Conservation (phyloP, 2,329 filamentous ascomycete species). For the Apiospora koreana region DNA sequence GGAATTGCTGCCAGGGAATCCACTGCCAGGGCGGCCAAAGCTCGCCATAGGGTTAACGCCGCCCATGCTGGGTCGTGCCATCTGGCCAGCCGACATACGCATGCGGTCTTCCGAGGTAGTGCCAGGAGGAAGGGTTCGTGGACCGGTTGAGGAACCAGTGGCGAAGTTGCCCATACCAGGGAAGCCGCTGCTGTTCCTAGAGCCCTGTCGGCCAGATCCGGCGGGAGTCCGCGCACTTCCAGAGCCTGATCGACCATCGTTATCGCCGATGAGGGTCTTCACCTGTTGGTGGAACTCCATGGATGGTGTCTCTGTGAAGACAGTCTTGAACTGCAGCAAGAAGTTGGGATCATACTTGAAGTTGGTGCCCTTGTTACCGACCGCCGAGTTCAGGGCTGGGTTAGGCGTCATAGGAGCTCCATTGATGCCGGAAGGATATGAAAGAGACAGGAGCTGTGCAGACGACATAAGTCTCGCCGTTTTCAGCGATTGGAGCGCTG, state of each 20-base stretch:
- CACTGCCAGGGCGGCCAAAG: constrained; percentile 61
- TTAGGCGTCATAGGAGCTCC: constrained; percentile 78
- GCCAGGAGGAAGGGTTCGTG: constrained; percentile 68
- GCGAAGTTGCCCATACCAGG: constrained; percentile 69
- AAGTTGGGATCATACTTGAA: constrained; percentile 97
- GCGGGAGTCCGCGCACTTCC: constrained; percentile 64
- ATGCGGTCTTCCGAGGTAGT: constrained; percentile 81
- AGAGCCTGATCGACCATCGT: constrained; percentile 48
- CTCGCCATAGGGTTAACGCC: constrained; percentile 52
- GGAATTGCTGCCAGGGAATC: constrained; percentile 61
- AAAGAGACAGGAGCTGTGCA: constrained; percentile 5
- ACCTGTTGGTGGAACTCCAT: constrained; percentile 91
- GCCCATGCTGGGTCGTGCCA: constrained; percentile 48
- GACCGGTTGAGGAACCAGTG: constrained; percentile 40
- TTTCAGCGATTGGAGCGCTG: constrained; percentile 89
- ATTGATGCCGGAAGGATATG: constrained; percentile 63
- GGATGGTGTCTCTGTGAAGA: constrained; percentile 96
- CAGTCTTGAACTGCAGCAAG: constrained; percentile 91
- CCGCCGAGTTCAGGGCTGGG: constrained; percentile 81
- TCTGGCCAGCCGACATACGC: constrained; percentile 57
- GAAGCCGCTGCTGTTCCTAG: constrained; percentile 52
- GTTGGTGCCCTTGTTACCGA: constrained; percentile 74
- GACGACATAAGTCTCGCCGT: constrained; percentile 76
- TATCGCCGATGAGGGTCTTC: constrained; percentile 82
- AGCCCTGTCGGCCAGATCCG: constrained; percentile 48